Percentiles rank a stretch among this genome's conserved stretches.
These are phyloP conservation scores for Tricholoma sp. DNA, from an alignment of 768 basidiomycete species.

Conservation along the genomic window DNA sequence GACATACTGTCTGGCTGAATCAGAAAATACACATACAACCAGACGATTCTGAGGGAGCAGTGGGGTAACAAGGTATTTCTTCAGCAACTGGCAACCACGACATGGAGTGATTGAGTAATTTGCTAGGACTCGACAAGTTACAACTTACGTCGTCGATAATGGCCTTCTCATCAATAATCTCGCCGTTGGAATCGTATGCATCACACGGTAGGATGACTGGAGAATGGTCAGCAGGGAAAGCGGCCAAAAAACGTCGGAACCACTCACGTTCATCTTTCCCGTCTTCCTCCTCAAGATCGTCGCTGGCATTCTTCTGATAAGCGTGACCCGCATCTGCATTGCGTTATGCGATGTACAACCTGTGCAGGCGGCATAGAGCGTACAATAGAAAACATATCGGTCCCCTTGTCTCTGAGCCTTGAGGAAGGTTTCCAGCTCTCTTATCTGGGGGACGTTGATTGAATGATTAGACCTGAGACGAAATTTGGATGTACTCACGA, in stretches of 20 bases:
- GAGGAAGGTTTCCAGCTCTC: neutral
- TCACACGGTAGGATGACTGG: neutral
- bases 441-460: neutral
- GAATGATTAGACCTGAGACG: neutral
- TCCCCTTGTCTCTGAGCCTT: neutral
- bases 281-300: neutral
- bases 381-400: neutral
- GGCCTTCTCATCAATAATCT: neutral
- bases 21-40: no score
- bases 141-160: neutral
- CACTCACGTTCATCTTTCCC: conserved; percentile 2
- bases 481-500: neutral
- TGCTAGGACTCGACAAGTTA: neutral
- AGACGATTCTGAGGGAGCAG: no score
- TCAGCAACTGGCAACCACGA: neutral
- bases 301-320: neutral
- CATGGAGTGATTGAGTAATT: neutral
- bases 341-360: neutral
- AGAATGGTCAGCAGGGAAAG: neutral
- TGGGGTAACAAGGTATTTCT: neutral
- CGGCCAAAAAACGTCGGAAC: neutral
- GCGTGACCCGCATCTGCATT: neutral
- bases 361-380: neutral
- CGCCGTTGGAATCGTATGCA: neutral
- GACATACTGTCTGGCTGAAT: no score